Evolutionary conservation across 1,284 basidiomycete genomes (phyloP).

Genomic region (Apiotrichum gracile): DNA sequence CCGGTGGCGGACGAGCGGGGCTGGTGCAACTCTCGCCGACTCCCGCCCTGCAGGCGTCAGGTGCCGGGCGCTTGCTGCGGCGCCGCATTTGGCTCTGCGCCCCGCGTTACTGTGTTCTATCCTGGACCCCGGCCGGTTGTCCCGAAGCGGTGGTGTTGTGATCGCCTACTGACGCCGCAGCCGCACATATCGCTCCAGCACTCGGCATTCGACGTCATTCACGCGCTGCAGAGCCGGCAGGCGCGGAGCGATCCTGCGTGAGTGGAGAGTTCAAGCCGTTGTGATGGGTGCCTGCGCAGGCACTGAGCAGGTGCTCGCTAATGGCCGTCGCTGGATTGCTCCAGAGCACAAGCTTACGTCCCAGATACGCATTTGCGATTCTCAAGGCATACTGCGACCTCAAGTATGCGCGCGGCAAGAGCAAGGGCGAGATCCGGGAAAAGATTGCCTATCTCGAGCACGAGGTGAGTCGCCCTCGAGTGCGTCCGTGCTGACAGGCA

Average conservation of each 20-base stretch:
- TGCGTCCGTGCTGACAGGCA: not conserved
- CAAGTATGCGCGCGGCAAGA: slow-evolving; percentile 27
- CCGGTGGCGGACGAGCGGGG: no score
- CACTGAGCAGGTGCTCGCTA: not conserved
- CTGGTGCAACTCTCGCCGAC: no score
- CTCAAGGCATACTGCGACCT: slow-evolving; percentile 28
- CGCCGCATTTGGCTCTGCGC: no score
- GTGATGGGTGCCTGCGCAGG: not conserved
- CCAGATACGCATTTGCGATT: slow-evolving; percentile 31
- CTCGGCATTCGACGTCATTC: not conserved
- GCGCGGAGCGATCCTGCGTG: not conserved
- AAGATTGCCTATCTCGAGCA: slow-evolving; percentile 34
- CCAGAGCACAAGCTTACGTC: no score
- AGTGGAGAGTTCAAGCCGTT: not conserved
- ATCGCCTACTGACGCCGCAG: not conserved
- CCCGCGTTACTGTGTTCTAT: no score
- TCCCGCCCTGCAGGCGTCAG: no score
- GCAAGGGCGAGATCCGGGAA: slow-evolving; percentile 18
- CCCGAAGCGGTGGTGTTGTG: no score
- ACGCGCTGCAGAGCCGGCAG: not conserved
- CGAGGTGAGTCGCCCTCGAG: slow-evolving; percentile 18
- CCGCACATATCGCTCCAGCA: not conserved
- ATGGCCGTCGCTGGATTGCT: no score
- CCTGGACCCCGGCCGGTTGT: no score
- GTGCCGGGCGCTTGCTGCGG: no score